Percentiles rank a stretch among this genome's conserved stretches.
These are phyloP conservation scores for Globisporangium recalcitrans DNA, from an alignment of 352 stramenopile genomes.

Conservation along the genomic window DNA sequence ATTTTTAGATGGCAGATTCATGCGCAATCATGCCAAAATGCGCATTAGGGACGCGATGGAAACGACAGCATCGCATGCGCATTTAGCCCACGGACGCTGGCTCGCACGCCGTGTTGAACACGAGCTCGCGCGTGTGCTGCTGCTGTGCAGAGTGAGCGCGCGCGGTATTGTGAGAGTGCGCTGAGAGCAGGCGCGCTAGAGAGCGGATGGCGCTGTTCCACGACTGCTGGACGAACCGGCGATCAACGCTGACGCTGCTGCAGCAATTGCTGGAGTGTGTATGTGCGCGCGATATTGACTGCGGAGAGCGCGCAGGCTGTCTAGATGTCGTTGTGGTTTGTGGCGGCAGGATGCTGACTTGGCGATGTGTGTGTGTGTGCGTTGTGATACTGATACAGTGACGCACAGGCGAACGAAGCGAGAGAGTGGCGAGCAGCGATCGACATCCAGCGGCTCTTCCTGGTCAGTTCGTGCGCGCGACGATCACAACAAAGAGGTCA, in stretches of 20 bases:
- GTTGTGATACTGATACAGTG: conserved; percentile 21
- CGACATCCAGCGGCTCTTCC: conserved; percentile 59
- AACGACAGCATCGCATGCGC: not conserved
- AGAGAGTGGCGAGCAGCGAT: conserved; percentile 35
- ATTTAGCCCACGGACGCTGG: not conserved
- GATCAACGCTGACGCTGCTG: conserved; percentile 38
- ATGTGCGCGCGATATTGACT: not conserved
- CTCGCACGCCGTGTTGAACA: not conserved
- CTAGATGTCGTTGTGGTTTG: not conserved
- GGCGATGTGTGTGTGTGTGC: not conserved
- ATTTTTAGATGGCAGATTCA: not conserved
- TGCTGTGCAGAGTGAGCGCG: not conserved
- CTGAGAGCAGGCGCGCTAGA: not conserved
- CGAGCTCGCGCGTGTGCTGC: not conserved
- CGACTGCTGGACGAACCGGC: conserved; percentile 50
- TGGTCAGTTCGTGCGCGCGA: conserved; percentile 45
- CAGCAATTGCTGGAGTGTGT: conserved; percentile 45
- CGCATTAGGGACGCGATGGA: not conserved
- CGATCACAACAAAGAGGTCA: conserved; percentile 32
- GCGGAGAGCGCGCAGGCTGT: not conserved
- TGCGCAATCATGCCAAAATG: not conserved
- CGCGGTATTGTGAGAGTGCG: not conserved
- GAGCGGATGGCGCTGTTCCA: conserved; percentile 53
- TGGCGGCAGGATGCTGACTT: not conserved
- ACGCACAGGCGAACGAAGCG: conserved; percentile 37